phyloP scores from a whole-genome alignment of 2,329 filamentous ascomycete genomes.

The Neofusicoccum ribis region DNA sequence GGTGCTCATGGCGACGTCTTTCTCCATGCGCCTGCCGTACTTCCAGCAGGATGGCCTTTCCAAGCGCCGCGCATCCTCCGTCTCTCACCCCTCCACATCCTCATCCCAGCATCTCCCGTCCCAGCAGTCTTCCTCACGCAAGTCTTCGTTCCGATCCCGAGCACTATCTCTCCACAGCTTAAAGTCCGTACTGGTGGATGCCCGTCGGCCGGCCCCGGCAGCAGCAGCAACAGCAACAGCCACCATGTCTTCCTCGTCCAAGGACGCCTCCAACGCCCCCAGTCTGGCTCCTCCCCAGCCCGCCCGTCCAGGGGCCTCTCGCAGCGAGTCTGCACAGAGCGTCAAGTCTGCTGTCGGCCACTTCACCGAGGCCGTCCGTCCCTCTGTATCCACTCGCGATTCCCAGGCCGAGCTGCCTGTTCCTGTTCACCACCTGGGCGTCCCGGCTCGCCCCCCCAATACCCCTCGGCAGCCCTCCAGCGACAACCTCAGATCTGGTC shows the following conservation, averaged over 20 bases:
- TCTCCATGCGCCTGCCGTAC: background rate
- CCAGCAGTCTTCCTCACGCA: conserved; percentile 2
- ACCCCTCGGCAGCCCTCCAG: conserved; percentile 3
- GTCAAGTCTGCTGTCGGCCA: background rate
- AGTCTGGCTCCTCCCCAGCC: conserved; percentile 3
- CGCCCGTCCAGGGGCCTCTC: background rate
- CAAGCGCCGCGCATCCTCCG: background rate
- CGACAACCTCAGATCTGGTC: conserved; percentile 11
- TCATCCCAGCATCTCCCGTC: background rate
- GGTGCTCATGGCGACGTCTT: background rate
- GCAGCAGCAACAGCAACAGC: background rate
- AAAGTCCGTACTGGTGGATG: conserved; percentile 12
- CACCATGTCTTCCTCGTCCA: background rate
- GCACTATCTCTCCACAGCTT: conserved; percentile 9
- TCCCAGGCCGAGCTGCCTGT: conserved; percentile 17
- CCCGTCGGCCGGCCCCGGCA: background rate
- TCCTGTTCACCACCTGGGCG: background rate
- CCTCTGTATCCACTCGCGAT: conserved; percentile 8
- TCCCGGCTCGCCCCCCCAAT: conserved; percentile 7
- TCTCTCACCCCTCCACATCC: background rate
- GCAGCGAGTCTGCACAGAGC: conserved; percentile 5
- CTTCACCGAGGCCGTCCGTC: conserved; percentile 1
- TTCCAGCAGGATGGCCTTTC: background rate
- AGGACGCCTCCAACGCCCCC: background rate
- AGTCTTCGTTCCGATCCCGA: background rate